Percentiles rank a stretch among this genome's conserved stretches.
phyloP scores from a whole-genome alignment of 352 stramenopile genomes.

The Pythium guiyangense region DNA sequence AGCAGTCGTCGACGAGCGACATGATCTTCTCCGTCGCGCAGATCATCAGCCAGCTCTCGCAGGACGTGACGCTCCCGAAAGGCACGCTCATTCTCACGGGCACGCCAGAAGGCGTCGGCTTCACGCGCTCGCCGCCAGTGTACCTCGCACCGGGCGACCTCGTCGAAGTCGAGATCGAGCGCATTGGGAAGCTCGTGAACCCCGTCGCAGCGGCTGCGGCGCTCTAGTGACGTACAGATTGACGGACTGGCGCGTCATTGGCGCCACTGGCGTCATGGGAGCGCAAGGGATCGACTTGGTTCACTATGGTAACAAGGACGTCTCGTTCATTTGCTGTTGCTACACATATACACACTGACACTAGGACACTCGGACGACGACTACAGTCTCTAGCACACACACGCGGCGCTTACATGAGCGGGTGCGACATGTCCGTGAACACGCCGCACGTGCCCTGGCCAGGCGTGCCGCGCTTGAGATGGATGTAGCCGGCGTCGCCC shows the following conservation, averaged over 20 bases:
- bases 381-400: too few relatives aligned
- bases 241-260: too few relatives aligned
- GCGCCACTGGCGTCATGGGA: too few relatives aligned
- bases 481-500: too few relatives aligned
- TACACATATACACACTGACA: too few relatives aligned
- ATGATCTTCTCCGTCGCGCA: conserved; percentile 90
- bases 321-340: too few relatives aligned
- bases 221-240: conserved; percentile 34
- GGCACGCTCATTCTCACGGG: conserved; percentile 89
- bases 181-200: conserved; percentile 88
- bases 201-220: conserved; percentile 66
- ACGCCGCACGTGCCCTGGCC: too few relatives aligned
- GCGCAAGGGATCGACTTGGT: too few relatives aligned
- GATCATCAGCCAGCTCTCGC: conserved; percentile 86
- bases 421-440: conserved; percentile 47
- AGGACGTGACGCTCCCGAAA: conserved; percentile 85
- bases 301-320: too few relatives aligned
- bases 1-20: conserved; percentile 86
- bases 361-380: too few relatives aligned
- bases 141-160: conserved; percentile 86
- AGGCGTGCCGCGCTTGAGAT: too few relatives aligned
- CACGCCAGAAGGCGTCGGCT: conserved; percentile 87
- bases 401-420: conserved; percentile 8
- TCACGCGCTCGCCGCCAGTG: conserved; percentile 80
- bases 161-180: conserved; percentile 89